Evolutionary conservation across 2,329 filamentous ascomycete species (phyloP).

Genomic region (Acrodontium crateriforme): DNA sequence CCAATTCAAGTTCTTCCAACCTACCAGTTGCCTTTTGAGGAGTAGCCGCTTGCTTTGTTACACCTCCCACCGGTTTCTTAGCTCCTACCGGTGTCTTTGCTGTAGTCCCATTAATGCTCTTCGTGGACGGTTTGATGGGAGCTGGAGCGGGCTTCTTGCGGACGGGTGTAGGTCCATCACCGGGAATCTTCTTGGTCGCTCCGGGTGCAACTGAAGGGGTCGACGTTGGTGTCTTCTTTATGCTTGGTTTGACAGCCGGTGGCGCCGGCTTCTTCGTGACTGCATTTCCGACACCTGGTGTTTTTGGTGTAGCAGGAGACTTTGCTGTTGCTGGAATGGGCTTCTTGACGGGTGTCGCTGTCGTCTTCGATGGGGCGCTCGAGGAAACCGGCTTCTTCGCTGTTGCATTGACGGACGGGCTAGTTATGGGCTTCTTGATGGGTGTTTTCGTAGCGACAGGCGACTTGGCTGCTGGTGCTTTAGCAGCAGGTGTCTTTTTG

Average conservation of each 20-base stretch:
- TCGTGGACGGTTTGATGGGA: slow-evolving; percentile 7
- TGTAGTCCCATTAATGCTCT: slow-evolving; percentile 2
- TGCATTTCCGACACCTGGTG: slow-evolving; percentile 5
- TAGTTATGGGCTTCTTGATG: slow-evolving; percentile 5
- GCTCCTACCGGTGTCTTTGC: slow-evolving; percentile 5
- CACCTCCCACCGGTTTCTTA: slow-evolving; percentile 7
- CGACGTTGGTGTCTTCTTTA: slow-evolving; percentile 1
- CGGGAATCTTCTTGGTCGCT: slow-evolving; percentile 5
- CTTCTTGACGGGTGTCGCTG: slow-evolving; percentile 10
- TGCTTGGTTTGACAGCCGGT: slow-evolving; percentile 2
- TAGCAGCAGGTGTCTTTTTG: slow-evolving; percentile 10
- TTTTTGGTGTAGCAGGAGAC: slow-evolving; percentile 7
- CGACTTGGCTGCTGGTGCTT: slow-evolving; percentile 8
- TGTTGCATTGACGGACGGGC: slow-evolving; percentile 6
- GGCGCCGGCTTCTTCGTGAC: slow-evolving; percentile 12
- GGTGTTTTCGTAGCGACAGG: slow-evolving; percentile 3
- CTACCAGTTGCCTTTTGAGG: slow-evolving; percentile 5
- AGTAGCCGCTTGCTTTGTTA: slow-evolving; percentile 8
- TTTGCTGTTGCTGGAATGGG: slow-evolving; percentile 9
- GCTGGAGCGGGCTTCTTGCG: slow-evolving; percentile 9
- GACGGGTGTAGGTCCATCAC: slow-evolving; percentile 5
- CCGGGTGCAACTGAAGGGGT: slow-evolving; percentile 1
- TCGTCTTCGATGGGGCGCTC: no score
- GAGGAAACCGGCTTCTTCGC: slow-evolving; percentile 2
- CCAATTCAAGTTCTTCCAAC: slow-evolving; percentile 1